phyloP scores from a whole-genome alignment of 2,329 filamentous ascomycete genomes.

The Calonectria crousiana region DNA sequence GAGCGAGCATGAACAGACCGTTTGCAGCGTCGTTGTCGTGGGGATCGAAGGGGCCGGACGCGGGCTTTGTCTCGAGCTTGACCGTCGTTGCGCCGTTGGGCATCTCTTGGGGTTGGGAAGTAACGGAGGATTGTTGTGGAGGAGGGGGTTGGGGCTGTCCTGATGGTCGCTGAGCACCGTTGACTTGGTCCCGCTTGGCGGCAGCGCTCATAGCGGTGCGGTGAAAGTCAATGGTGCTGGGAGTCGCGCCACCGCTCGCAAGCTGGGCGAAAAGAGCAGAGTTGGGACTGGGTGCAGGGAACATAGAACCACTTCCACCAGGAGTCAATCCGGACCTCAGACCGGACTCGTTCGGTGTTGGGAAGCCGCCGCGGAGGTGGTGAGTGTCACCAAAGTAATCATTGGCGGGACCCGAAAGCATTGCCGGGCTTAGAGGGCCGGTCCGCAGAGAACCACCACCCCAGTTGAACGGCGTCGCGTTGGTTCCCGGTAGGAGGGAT shows the following conservation, averaged over 20 bases:
- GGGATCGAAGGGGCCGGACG: constrained; percentile 80
- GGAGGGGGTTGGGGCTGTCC: constrained; percentile 54
- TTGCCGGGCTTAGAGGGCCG: constrained; percentile 94
- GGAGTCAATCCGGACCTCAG: constrained; percentile 92
- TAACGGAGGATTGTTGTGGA: constrained; percentile 46
- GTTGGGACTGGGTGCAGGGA: constrained; percentile 90
- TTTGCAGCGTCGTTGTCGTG: constrained; percentile 97
- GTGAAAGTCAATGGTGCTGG: constrained; percentile 93
- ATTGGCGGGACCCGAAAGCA: constrained; percentile 87
- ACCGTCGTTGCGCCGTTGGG: constrained; percentile 53
- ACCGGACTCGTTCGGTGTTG: constrained; percentile 96
- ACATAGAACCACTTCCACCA: constrained; percentile 96
- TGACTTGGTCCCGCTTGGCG: constrained; percentile 67
- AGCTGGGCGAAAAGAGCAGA: constrained; percentile 84
- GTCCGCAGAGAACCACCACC: constrained; percentile 85
- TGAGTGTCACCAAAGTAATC: constrained; percentile 91
- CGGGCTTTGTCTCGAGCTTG: constrained; percentile 64
- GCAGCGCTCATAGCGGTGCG: constrained; percentile 89
- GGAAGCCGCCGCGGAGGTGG: constrained; percentile 84
- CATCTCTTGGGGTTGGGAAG: constrained; percentile 68
- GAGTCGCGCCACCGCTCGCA: constrained; percentile 85
- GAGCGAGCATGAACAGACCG: constrained; percentile 90
- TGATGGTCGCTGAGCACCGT: constrained; percentile 46
- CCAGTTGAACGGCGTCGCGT: constrained; percentile 83
- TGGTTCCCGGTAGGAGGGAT: constrained; percentile 79